These are phyloP conservation scores for Coniella lustricola DNA, from an alignment of 2,329 filamentous ascomycete genomes.

Conservation along the genomic window DNA sequence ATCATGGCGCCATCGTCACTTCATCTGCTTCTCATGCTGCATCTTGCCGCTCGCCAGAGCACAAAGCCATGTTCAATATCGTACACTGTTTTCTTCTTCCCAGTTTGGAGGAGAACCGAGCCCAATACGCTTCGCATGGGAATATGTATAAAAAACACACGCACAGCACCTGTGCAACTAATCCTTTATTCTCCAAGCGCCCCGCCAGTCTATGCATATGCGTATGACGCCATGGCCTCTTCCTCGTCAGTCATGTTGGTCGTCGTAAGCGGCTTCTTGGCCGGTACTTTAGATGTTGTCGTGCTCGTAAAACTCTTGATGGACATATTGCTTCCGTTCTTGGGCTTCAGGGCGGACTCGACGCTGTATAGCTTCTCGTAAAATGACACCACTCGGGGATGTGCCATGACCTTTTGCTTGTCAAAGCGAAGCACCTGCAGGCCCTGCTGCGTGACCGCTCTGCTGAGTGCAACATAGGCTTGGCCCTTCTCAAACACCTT, in stretches of 20 bases:
- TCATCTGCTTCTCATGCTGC: too few species aligned
- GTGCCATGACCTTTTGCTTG: conserved; percentile 86
- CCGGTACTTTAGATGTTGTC: conserved; percentile 18
- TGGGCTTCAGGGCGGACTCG: conserved; percentile 33
- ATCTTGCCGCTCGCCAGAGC: too few species aligned
- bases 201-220: neutral
- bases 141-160: too few species aligned
- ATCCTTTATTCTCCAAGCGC: too few species aligned
- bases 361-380: conserved; percentile 76
- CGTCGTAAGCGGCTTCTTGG: conserved; percentile 18
- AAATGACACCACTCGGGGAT: conserved; percentile 77
- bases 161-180: too few species aligned
- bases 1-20: too few species aligned
- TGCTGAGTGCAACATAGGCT: conserved; percentile 91
- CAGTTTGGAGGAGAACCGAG: too few species aligned
- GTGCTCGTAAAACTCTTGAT: conserved; percentile 37
- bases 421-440: conserved; percentile 87
- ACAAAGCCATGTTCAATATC: too few species aligned
- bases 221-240: conserved; percentile 13
- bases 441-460: conserved; percentile 80
- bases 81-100: too few species aligned
- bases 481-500: conserved; percentile 96
- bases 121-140: too few species aligned
- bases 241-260: conserved; percentile 11
- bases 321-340: conserved; percentile 23